Conservation (phyloP, 2,329 filamentous ascomycete species). For the Colletotrichum limetticola region DNA sequence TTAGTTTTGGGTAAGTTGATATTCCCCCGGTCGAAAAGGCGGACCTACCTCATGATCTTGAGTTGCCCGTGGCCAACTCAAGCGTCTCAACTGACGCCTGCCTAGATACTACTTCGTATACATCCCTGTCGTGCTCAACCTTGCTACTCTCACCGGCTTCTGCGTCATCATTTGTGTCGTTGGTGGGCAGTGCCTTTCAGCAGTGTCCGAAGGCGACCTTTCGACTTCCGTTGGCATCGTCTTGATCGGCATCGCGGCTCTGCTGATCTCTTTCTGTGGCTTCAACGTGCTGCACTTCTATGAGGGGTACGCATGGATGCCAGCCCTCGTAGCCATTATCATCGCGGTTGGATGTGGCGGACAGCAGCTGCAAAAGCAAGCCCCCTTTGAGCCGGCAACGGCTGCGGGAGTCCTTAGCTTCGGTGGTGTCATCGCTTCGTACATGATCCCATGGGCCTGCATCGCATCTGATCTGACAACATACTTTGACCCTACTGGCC, state of each 20-base stretch:
- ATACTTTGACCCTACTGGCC: constrained; percentile 67
- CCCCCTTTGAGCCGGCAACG: constrained; percentile 46
- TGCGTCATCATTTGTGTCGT: constrained; percentile 58
- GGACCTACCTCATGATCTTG: too few relatives aligned
- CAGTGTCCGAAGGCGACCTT: constrained; percentile 49
- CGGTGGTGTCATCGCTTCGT: constrained; percentile 70
- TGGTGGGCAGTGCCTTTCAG: constrained; percentile 54
- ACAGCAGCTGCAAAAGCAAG: constrained; percentile 50
- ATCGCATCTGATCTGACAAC: constrained; percentile 70
- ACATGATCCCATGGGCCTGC: constrained; percentile 71
- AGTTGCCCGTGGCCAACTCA: neutral
- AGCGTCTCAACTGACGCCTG: neutral
- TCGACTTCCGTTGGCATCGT: constrained; percentile 59
- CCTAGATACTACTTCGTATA: constrained; percentile 36
- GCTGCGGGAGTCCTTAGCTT: constrained; percentile 63
- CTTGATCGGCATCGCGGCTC: constrained; percentile 55
- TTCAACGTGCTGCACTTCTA: constrained; percentile 56
- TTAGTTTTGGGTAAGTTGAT: constrained; percentile 36
- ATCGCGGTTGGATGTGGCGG: constrained; percentile 53
- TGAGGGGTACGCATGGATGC: constrained; percentile 59
- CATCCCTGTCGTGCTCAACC: constrained; percentile 51
- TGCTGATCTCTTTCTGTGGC: constrained; percentile 60
- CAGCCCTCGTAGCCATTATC: constrained; percentile 51
- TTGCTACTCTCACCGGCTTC: constrained; percentile 60
- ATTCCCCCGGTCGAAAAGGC: neutral